Evolutionary conservation across 371 early-diverging fungal genomes (phyloP), one percentile per base, ranked within the genome.

Genomic region (Paraphysoderma sedebokerense): DNA sequence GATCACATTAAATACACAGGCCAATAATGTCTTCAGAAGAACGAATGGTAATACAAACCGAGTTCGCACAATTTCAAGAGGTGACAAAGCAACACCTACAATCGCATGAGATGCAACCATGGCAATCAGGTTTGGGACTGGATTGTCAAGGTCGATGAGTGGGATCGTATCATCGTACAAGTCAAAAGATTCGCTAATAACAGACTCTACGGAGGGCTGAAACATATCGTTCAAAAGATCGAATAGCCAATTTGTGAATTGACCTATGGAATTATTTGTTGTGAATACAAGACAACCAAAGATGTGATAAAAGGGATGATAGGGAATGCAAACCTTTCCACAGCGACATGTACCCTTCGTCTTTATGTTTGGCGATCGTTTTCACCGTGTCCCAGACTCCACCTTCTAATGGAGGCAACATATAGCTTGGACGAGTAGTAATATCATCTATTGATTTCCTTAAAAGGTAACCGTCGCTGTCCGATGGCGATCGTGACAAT

Each of bases 11-110:
- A n/a, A n/a, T n/a, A n/a, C n/a, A n/a, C n/a, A n/a, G n/a, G n/a
- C n/a, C n/a, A n/a, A n/a, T n/a, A n/a, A n/a, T n/a, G n/a, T n/a
- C n/a, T n/a, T n/a, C 1, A 82, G 79, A 11, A 73, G 70, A 5
- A 77, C 55, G 1, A 82, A 70, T 56, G 85, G 88, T 0, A 82
- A 77, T 11, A 81, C 63, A 34, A 44, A 26, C 26, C 27, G 37
- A 24, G 84, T 82, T 30, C 81, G 72, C 35, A 78, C 67, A 5
- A 85, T 60, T 41, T 85, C 87, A 26, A 87, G 49, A 8, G 88
- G 88, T 48, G 81, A 79, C 30, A 87, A 58, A 12, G 81, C 44
- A 29, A 79, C 59, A 13, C 38, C 53, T 4, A 74, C 72, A 1
- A 73, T 60, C 1, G 81, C 55, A 54, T 79, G 76, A 5, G 81